phyloP scores from a whole-genome alignment of 1,284 basidiomycete species.

The Ceratobasidium theobromae region DNA sequence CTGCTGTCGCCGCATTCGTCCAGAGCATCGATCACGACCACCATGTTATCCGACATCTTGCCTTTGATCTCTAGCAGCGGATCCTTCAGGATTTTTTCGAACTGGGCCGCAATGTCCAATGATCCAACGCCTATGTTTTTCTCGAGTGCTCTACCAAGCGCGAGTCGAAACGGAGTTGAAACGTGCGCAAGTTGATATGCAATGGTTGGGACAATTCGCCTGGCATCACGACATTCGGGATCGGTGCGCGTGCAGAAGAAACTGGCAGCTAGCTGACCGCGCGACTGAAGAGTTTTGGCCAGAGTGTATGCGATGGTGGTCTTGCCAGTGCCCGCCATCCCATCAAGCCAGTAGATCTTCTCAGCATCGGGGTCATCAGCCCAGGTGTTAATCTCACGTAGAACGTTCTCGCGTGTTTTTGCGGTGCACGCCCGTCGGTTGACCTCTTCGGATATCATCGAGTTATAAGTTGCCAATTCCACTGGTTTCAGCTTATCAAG shows the following conservation, averaged over 20 bases:
- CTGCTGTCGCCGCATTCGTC: too few relatives aligned
- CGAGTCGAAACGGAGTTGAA: background rate
- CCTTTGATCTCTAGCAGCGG: too few relatives aligned
- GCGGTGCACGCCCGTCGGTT: too few relatives aligned
- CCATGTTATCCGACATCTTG: too few relatives aligned
- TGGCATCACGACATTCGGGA: background rate
- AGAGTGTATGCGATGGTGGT: too few relatives aligned
- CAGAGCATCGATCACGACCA: too few relatives aligned
- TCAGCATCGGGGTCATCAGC: too few relatives aligned
- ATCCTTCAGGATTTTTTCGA: background rate
- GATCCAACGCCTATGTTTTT: background rate
- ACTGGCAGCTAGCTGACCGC: background rate
- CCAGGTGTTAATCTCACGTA: too few relatives aligned
- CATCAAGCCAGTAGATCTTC: too few relatives aligned
- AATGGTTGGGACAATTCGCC: background rate
- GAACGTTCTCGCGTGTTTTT: too few relatives aligned
- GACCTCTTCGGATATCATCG: background rate
- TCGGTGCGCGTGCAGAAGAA: background rate
- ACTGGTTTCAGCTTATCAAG: background rate
- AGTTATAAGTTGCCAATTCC: background rate
- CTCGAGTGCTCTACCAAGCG: background rate
- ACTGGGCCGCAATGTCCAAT: background rate
- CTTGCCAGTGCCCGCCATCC: too few relatives aligned
- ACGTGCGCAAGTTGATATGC: background rate
- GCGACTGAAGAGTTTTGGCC: too few relatives aligned